phyloP scores from a whole-genome alignment of 768 basidiomycete genomes.

The Chalciporus pseudorubinellus region DNA sequence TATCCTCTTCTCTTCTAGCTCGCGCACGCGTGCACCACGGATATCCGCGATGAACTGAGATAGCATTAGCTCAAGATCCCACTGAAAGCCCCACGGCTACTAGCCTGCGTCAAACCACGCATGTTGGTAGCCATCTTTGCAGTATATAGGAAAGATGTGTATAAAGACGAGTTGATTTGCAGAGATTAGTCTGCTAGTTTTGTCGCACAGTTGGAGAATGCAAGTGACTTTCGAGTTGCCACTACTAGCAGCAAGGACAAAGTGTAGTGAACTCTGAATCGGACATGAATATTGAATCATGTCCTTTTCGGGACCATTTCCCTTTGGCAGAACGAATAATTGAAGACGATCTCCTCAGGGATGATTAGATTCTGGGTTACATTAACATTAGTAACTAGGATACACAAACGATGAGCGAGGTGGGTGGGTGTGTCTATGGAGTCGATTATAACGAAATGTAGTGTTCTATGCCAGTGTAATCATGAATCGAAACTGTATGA shows the following conservation, averaged over 20 bases:
- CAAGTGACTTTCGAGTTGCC: too few species aligned
- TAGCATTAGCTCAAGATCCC: conserved; percentile 6
- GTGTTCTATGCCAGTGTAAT: conserved; percentile 9
- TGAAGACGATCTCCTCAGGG: too few species aligned
- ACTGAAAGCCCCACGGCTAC: conserved; percentile 18
- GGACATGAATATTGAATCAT: too few species aligned
- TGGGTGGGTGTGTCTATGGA: conserved; percentile 9
- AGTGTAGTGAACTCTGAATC: too few species aligned
- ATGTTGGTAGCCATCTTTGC: conserved; percentile 79
- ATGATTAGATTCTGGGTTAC: conserved; percentile 7
- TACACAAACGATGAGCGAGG: conserved; percentile 15
- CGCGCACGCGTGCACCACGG: conserved; percentile 92
- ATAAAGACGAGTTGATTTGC: too few species aligned
- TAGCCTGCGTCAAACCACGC: conserved; percentile 90
- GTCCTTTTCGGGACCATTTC: background rate
- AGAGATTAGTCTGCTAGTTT: background rate
- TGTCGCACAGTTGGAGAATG: background rate
- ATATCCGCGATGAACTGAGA: conserved; percentile 96
- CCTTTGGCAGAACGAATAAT: too few species aligned
- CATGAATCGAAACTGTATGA: conserved; percentile 36
- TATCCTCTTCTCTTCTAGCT: conserved; percentile 97
- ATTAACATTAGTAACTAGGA: conserved; percentile 16
- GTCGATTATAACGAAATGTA: conserved; percentile 9
- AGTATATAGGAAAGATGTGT: background rate
- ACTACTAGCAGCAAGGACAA: too few species aligned